These are phyloP conservation scores for Claviceps sp. DNA, from an alignment of 2,329 filamentous ascomycete species.

Conservation along the genomic window DNA sequence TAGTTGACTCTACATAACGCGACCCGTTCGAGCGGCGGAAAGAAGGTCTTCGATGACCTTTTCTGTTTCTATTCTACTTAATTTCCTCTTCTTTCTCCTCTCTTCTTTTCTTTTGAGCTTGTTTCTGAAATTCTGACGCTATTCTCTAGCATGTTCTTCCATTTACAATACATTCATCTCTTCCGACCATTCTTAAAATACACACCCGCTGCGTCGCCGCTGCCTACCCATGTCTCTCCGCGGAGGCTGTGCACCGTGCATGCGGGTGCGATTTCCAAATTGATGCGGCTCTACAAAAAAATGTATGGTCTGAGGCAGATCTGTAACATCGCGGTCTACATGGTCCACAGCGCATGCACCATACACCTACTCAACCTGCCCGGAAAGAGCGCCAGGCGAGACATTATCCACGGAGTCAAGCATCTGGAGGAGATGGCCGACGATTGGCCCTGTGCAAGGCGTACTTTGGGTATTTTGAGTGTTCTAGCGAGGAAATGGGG, in stretches of 20 bases:
- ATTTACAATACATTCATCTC: conserved; percentile 87
- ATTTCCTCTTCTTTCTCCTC: neutral
- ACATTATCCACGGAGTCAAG: conserved; percentile 81
- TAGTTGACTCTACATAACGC: conserved; percentile 10
- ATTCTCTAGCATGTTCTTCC: conserved; percentile 77
- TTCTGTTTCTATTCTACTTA: too few relatives aligned
- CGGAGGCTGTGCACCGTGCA: conserved; percentile 84
- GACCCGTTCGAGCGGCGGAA: neutral
- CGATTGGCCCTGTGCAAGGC: conserved; percentile 79
- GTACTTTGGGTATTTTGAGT: conserved; percentile 74
- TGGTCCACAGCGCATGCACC: conserved; percentile 84
- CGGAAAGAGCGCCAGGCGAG: conserved; percentile 77
- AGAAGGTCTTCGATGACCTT: neutral
- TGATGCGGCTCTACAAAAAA: conserved; percentile 90
- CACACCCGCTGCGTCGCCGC: conserved; percentile 62
- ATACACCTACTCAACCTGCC: conserved; percentile 89
- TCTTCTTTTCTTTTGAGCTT: neutral
- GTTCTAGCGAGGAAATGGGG: conserved; percentile 82
- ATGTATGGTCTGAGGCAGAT: conserved; percentile 85
- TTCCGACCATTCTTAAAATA: conserved; percentile 95
- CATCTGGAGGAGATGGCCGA: conserved; percentile 93
- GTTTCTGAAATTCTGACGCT: conserved; percentile 11
- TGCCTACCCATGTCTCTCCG: conserved; percentile 79
- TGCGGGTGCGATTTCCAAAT: conserved; percentile 77
- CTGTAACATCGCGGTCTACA: conserved; percentile 93